Conservation (phyloP, 805 yeast genomes). For the Metschnikowia cubensis region DNA sequence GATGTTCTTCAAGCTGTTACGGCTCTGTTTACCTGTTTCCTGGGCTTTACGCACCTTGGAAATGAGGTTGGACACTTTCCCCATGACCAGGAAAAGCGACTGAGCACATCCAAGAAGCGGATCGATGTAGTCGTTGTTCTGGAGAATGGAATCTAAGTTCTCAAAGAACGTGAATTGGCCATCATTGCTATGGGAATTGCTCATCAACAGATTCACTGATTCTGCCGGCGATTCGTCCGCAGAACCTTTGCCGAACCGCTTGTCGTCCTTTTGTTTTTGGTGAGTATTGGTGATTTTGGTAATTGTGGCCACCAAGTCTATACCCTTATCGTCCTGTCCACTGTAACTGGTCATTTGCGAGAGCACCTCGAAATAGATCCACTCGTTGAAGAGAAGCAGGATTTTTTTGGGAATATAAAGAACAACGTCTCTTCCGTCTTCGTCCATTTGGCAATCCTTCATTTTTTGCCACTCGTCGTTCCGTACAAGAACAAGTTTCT, state of each 20-base stretch:
- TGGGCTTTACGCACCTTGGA: slow-evolving; percentile 41
- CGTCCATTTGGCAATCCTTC: slow-evolving; percentile 5
- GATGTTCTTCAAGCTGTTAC: slow-evolving; percentile 45
- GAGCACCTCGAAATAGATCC: slow-evolving; percentile 65
- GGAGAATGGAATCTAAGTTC: slow-evolving; percentile 35
- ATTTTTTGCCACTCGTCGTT: slow-evolving; percentile 33
- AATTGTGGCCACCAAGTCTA: slow-evolving; percentile 39
- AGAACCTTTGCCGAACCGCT: background rate
- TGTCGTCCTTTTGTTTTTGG: slow-evolving; percentile 15
- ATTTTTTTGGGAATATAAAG: slow-evolving; percentile 38
- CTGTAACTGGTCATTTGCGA: slow-evolving; percentile 59
- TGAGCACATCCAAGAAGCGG: slow-evolving; percentile 68
- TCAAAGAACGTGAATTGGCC: slow-evolving; percentile 31
- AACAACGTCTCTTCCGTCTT: background rate
- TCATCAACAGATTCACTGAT: slow-evolving; percentile 22
- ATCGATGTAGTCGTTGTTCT: slow-evolving; percentile 45
- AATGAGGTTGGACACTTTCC: slow-evolving; percentile 56
- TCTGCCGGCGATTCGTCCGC: slow-evolving; percentile 16
- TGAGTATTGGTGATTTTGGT: slow-evolving; percentile 29
- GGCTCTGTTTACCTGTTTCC: slow-evolving; percentile 17
- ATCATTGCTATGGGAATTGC: background rate
- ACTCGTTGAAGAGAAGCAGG: slow-evolving; percentile 56
- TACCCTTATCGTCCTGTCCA: slow-evolving; percentile 41
- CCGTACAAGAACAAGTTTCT: slow-evolving; percentile 29
- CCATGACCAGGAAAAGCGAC: slow-evolving; percentile 59